Base-by-base conservation (phyloP, 2,329 filamentous ascomycete genomes). In the Geosmithia flava region DNA sequence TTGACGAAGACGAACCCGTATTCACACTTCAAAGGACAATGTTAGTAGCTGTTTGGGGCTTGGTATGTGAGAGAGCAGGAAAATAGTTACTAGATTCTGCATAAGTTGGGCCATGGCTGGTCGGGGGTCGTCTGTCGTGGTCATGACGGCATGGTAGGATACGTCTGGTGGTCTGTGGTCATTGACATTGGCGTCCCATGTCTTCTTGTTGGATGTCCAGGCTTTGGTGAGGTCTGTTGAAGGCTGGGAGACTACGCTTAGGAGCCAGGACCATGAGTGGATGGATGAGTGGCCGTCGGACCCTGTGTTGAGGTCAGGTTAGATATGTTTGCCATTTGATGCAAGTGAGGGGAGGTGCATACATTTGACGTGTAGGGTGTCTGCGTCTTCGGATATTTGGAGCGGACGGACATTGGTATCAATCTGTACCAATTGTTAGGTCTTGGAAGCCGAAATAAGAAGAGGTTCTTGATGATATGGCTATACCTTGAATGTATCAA, bases 1-100 rank as follows among this genome's bases (percentile, higher is more conserved):
- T 81, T 74, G 16, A 96, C 78, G 58, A 91, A 91, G 55, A 76
- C 86, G 60, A 95, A 88, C 3, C 91, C 90, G 52, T 76, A 78
- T 51, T 67, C 62, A 50, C 76, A 17, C 47, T 45, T 11, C 6
- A 13, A 37, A 4, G 23, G 33, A 3, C 5, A 13, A 3, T 16
- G 11, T 37, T 11, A 37, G 10, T 37, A 13, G 33, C 13, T 11
- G 33, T 16, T 37, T 3, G 10, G 33, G 33, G n/a, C n/a, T n/a
- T 37, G 11, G 3, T 3, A 37, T 7, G 23, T 7, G 11, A 37
- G 33, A 11, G 33, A 37, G n/a, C 7, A 7, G 20, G 4, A 17
- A 5, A 8, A 23, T 10, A 51, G 70, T 56, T 62, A 81, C 81
- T 55, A 94, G 84, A 37, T 76, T 71, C 37, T 69, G 65, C n/a